Conservation (phyloP, 495 filamentous ascomycete genomes). For the Aspergillus cavernicola region DNA sequence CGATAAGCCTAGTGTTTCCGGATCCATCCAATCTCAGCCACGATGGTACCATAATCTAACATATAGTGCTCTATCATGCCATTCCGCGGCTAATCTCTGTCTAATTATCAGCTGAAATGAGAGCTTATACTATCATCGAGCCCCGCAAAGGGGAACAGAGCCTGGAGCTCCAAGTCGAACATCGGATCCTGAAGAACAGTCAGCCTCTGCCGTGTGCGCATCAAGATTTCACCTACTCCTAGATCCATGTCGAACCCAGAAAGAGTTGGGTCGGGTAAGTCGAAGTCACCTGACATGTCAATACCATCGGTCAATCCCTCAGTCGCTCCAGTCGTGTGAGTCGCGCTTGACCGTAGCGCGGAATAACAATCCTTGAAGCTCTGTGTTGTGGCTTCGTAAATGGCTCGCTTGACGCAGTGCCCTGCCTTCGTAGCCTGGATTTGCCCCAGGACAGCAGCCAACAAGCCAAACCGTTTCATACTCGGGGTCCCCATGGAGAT, state of each 20-base stretch:
- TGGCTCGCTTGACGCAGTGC: conserved; percentile 10
- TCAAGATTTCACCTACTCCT: not conserved
- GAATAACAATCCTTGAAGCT: conserved; percentile 13
- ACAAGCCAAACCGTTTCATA: conserved; percentile 22
- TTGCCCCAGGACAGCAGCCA: conserved; percentile 18
- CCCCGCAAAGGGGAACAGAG: not conserved
- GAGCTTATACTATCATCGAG: not conserved
- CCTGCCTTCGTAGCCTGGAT: conserved; percentile 21
- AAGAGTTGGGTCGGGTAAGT: not conserved
- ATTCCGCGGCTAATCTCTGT: not conserved
- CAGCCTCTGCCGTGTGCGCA: not conserved
- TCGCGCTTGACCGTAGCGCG: conserved; percentile 7
- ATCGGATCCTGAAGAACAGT: not conserved
- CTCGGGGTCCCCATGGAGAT: conserved; percentile 18
- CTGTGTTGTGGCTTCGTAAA: conserved; percentile 15
- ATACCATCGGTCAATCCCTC: no score
- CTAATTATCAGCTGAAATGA: not conserved
- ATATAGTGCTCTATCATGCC: not conserved
- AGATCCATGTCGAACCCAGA: not conserved
- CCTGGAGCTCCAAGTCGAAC: not conserved
- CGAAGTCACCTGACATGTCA: not conserved
- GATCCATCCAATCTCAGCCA: no score
- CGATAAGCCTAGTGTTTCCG: no score
- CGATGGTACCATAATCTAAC: no score
- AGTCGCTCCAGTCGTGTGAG: not conserved